Conservation (phyloP, 495 filamentous ascomycete species). For the Achaetomiella virescens region DNA sequence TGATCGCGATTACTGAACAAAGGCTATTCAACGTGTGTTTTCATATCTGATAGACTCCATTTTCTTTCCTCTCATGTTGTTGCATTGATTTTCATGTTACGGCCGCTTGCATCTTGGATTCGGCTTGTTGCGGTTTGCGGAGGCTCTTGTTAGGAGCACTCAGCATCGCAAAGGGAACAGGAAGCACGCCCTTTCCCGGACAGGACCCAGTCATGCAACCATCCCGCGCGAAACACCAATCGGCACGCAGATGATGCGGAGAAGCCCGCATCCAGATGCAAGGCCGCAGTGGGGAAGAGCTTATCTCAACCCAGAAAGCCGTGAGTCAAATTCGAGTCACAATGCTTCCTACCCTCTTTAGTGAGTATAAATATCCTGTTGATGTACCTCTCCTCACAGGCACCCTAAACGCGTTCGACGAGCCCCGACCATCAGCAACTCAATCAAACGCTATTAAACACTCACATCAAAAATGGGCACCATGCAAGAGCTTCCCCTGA, state of each 20-base stretch:
- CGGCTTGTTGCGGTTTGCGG: constrained; percentile 9
- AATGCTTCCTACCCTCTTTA: no score
- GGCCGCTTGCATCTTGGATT: background rate
- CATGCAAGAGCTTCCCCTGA: constrained; percentile 1
- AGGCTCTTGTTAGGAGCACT: background rate
- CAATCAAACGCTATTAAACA: background rate
- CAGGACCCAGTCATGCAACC: background rate
- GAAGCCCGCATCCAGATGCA: background rate
- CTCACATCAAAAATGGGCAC: background rate
- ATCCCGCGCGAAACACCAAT: background rate
- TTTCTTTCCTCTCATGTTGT: no score
- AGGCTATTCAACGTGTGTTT: no score
- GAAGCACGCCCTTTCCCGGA: constrained; percentile 5
- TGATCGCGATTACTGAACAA: no score
- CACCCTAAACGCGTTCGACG: no score
- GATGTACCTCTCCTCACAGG: no score
- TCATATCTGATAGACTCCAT: no score
- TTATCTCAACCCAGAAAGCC: background rate
- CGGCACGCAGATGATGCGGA: background rate
- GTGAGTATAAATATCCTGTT: no score
- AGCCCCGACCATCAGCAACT: no score
- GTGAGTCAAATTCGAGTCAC: no score
- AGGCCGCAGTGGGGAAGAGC: background rate
- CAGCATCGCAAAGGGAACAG: background rate
- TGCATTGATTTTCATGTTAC: background rate